A percentile compares a stretch with the other conserved stretches of the same genome.
Conservation (phyloP, 768 basidiomycete species). For the Filobasidium floriforme region DNA sequence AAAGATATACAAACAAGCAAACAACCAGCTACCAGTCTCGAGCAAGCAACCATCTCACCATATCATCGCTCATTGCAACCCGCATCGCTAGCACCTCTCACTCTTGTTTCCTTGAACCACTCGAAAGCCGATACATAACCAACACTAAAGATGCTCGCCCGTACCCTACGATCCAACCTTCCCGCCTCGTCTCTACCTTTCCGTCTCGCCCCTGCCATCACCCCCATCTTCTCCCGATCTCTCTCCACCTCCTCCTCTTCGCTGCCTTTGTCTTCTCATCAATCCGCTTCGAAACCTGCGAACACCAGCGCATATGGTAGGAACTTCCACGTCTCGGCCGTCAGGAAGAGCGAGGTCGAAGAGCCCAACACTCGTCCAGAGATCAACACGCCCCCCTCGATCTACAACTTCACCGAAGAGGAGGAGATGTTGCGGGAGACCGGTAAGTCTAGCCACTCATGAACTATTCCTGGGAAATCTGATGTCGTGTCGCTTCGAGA, state of each 20-base stretch:
- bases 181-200: not conserved
- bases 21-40: no score
- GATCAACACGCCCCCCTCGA: slow-evolving; percentile 30
- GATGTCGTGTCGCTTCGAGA: no score
- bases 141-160: not conserved
- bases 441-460: slow-evolving; percentile 60
- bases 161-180: not conserved
- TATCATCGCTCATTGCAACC: no score
- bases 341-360: not conserved
- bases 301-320: not conserved
- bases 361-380: slow-evolving; percentile 13
- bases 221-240: not conserved
- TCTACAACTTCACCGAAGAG: slow-evolving; percentile 84
- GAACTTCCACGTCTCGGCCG: not conserved
- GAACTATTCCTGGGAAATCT: no score
- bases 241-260: not conserved
- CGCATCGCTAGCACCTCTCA: no score
- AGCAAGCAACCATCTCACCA: no score
- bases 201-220: not conserved
- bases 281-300: not conserved
- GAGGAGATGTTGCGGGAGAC: slow-evolving; percentile 88
- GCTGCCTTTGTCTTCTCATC: not conserved
- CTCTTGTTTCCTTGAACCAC: no score
- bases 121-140: not conserved
- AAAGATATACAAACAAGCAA: no score